Percentiles rank a stretch among this genome's conserved stretches.
phyloP scores from a whole-genome alignment of 1,139 yeast genomes.

The Suhomyces terraborum region DNA sequence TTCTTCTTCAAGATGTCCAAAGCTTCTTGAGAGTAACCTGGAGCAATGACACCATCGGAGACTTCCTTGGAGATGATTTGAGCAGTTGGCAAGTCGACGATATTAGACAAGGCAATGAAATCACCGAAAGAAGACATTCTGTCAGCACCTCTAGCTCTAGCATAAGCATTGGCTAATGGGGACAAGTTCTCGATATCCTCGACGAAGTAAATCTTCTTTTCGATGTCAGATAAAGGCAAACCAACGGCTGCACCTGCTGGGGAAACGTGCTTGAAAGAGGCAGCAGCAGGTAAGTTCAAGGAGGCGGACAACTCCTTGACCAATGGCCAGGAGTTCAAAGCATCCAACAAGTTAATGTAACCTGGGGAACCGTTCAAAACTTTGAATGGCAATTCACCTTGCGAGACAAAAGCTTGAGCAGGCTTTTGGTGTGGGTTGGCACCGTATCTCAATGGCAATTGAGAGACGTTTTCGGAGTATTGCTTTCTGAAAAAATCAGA shows the following conservation, averaged over 20 bases:
- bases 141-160: slow-evolving; percentile 99
- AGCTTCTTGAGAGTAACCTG: slow-evolving; percentile 93
- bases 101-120: slow-evolving; percentile 94
- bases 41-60: slow-evolving; percentile 98
- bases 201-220: slow-evolving; percentile 94
- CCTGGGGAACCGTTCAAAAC: slow-evolving; percentile 96
- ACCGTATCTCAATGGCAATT: slow-evolving; percentile 94
- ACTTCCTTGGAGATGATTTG: slow-evolving; percentile 96
- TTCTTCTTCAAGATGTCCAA: slow-evolving; percentile 83
- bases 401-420: slow-evolving; percentile 90
- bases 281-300: slow-evolving; percentile 95
- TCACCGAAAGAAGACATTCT: slow-evolving; percentile 99
- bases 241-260: slow-evolving; percentile 99
- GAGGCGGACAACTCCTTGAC: slow-evolving; percentile 96
- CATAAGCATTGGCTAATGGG: slow-evolving; percentile 96
- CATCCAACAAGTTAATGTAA: slow-evolving; percentile 92
- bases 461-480: slow-evolving; percentile 86
- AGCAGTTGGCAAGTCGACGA: slow-evolving; percentile 95
- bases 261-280: slow-evolving; percentile 96
- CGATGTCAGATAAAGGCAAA: slow-evolving; percentile 83
- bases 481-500: slow-evolving; percentile 97
- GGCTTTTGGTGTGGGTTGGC: slow-evolving; percentile 99
- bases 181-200: slow-evolving; percentile 92
- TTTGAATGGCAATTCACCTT: slow-evolving; percentile 90
- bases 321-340: slow-evolving; percentile 97